phyloP scores from a whole-genome alignment of 2,329 filamentous ascomycete genomes.

The Fusarium concolor region DNA sequence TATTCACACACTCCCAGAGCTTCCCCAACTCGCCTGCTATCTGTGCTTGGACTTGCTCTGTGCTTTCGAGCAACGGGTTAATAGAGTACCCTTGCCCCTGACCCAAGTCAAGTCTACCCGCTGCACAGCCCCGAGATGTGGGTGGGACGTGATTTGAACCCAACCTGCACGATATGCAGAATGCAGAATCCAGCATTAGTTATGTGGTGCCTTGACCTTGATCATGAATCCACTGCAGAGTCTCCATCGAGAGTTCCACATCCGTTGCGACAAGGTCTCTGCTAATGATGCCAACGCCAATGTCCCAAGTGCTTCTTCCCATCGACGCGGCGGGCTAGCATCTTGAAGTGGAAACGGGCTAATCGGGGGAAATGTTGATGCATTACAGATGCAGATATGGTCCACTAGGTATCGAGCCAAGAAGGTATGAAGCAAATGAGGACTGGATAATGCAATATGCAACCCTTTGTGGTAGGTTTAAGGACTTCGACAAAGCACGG shows the following conservation, averaged over 20 bases:
- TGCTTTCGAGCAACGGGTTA: conserved; percentile 32
- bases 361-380: conserved; percentile 30
- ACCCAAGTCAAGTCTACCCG: conserved; percentile 35
- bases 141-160: conserved; percentile 37
- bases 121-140: conserved; percentile 48
- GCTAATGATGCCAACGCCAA: conserved; percentile 11
- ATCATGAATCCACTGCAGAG: conserved; percentile 27
- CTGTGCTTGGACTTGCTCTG: conserved; percentile 24
- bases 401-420: conserved; percentile 36
- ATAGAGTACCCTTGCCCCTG: conserved; percentile 39
- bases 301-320: conserved; percentile 25
- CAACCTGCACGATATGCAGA: conserved; percentile 42
- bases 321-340: conserved; percentile 15
- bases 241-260: conserved; percentile 36
- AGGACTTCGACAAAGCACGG: not conserved
- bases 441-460: conserved; percentile 27
- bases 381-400: conserved; percentile 19
- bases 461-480: conserved; percentile 20
- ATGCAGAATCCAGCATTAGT: conserved; percentile 12
- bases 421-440: conserved; percentile 34
- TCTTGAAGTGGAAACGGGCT: conserved; percentile 26
- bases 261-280: conserved; percentile 19
- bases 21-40: conserved; percentile 29
- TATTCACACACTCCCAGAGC: conserved; percentile 31
- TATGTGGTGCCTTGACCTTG: conserved; percentile 41